phyloP scores from a whole-genome alignment of 352 stramenopile genomes.

The Lagenidium giganteum region DNA sequence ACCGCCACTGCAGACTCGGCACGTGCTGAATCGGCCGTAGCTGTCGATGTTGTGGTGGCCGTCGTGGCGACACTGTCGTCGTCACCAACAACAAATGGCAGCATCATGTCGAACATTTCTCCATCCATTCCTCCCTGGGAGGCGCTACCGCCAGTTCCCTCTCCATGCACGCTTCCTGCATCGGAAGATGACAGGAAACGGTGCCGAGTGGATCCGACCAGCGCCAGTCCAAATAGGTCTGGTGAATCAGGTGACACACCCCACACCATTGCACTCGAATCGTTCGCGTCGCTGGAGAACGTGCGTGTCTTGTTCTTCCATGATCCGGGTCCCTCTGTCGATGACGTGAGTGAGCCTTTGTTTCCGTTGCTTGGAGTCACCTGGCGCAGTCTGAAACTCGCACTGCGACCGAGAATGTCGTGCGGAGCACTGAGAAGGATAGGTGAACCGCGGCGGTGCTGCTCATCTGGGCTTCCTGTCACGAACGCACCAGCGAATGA shows the following conservation, averaged over 20 bases:
- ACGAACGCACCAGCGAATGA: too few species aligned
- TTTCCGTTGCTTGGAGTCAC: constrained; percentile 5
- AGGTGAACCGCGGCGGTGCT: too few species aligned
- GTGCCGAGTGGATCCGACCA: constrained; percentile 29
- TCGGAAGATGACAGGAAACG: constrained; percentile 37
- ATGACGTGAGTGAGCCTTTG: background rate
- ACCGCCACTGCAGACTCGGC: constrained; percentile 21
- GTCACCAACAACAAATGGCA: constrained; percentile 68
- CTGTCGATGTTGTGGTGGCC: constrained; percentile 29
- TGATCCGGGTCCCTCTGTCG: constrained; percentile 26
- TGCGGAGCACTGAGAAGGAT: too few species aligned
- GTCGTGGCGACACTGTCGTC: constrained; percentile 23
- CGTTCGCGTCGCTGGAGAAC: constrained; percentile 64
- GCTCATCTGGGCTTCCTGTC: too few species aligned
- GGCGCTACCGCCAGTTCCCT: too few species aligned
- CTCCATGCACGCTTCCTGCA: constrained; percentile 5
- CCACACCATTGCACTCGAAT: constrained; percentile 49
- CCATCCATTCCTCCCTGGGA: too few species aligned
- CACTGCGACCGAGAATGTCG: constrained; percentile 5
- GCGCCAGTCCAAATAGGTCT: constrained; percentile 53
- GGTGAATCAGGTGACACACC: constrained; percentile 62
- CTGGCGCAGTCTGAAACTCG: constrained; percentile 2
- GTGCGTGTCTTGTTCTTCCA: constrained; percentile 23
- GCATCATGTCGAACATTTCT: constrained; percentile 32
- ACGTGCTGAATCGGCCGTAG: constrained; percentile 6